Percentiles rank a stretch among this genome's conserved stretches.
Evolutionary conservation across 2,329 filamentous ascomycete genomes (phyloP).

Genomic region (Fusarium nurragi): DNA sequence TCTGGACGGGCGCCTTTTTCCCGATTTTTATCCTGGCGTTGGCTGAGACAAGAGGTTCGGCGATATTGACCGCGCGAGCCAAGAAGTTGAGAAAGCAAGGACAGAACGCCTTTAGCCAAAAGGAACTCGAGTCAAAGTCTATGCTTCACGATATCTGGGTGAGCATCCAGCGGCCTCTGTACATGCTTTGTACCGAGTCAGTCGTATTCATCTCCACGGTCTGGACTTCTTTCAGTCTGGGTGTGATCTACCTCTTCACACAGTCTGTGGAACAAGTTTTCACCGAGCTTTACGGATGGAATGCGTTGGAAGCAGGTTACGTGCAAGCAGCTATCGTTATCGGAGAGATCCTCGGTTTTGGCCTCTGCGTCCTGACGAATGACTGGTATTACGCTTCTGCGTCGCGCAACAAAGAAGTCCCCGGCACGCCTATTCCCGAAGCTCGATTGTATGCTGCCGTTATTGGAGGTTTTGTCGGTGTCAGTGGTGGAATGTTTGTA

Average conservation of each 20-base stretch:
- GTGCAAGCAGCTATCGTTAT: conserved; percentile 23
- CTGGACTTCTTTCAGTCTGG: conserved; percentile 24
- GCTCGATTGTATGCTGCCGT: conserved; percentile 26
- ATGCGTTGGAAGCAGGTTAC: conserved; percentile 13
- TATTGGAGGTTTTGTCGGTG: conserved; percentile 21
- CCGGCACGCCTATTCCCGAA: conserved; percentile 25
- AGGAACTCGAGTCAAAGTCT: conserved; percentile 16
- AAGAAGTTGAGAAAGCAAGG: conserved; percentile 12
- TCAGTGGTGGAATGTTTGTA: conserved; percentile 23
- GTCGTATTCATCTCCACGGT: conserved; percentile 12
- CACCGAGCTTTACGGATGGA: conserved; percentile 11
- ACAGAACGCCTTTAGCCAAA: conserved; percentile 2
- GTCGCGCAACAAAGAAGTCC: conserved; percentile 15
- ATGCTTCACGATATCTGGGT: conserved; percentile 8
- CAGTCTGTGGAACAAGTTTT: conserved; percentile 32
- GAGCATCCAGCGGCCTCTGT: conserved; percentile 12
- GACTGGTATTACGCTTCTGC: conserved; percentile 34
- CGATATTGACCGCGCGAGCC: neutral
- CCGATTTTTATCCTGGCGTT: conserved; percentile 25
- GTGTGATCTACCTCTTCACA: conserved; percentile 15
- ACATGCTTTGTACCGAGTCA: conserved; percentile 27
- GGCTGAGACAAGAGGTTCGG: conserved; percentile 20
- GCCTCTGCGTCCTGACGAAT: conserved; percentile 9
- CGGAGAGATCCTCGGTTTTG: conserved; percentile 23
- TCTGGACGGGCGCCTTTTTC: conserved; percentile 27